phyloP scores from a whole-genome alignment of 768 basidiomycete genomes.

The Rhizopogon rudus region DNA sequence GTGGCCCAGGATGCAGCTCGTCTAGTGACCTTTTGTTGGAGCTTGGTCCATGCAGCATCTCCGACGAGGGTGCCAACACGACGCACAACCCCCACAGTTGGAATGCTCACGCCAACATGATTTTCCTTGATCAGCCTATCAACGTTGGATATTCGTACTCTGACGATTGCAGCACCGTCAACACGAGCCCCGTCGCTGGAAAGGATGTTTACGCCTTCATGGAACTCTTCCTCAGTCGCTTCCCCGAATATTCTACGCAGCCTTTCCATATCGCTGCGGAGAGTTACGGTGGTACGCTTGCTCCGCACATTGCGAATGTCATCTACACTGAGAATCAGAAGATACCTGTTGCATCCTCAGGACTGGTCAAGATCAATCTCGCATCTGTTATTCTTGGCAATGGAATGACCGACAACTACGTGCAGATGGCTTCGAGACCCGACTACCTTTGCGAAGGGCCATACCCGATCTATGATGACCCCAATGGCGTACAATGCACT shows the following conservation, averaged over 20 bases:
- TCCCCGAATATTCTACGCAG: constrained; percentile 61
- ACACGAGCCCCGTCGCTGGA: constrained; percentile 80
- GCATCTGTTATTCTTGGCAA: constrained; percentile 84
- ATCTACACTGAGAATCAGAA: constrained; percentile 77
- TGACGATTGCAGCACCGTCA: constrained; percentile 66
- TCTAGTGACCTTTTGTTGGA: constrained; percentile 88
- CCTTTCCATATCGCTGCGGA: constrained; percentile 82
- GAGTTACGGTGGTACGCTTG: constrained; percentile 76
- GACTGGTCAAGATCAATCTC: constrained; percentile 72
- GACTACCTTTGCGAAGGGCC: constrained; percentile 83
- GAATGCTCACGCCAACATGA: constrained; percentile 66
- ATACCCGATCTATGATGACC: constrained; percentile 74
- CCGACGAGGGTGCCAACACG: constrained; percentile 63
- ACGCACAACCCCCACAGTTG: constrained; percentile 78
- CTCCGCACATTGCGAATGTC: constrained; percentile 79
- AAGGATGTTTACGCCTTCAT: constrained; percentile 88
- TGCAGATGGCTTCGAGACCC: constrained; percentile 76
- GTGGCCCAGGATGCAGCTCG: constrained; percentile 68
- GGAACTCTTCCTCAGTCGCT: constrained; percentile 73
- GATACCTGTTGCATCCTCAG: constrained; percentile 35
- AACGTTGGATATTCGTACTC: constrained; percentile 89
- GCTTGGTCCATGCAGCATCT: constrained; percentile 81
- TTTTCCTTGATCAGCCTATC: constrained; percentile 74
- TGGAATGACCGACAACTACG: constrained; percentile 77
- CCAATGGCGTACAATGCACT: constrained; percentile 60